phyloP scores from a whole-genome alignment of 208 protist genomes.

The Trypanosoma rangeli region DNA sequence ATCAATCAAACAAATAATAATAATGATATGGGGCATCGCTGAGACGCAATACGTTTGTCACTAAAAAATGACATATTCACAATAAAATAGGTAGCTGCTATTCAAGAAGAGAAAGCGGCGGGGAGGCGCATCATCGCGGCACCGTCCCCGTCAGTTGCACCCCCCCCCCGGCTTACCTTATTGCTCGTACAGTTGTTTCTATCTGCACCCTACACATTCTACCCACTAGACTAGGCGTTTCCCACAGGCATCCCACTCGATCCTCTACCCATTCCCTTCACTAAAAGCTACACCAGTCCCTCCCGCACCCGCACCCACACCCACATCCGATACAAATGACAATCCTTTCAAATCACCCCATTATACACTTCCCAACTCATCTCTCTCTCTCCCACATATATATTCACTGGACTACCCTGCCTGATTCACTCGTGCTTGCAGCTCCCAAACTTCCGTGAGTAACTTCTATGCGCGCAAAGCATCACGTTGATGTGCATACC shows the following conservation, averaged over 20 bases:
- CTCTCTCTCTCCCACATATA: too few relatives aligned
- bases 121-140: too few relatives aligned
- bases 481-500: constrained; percentile 83
- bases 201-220: neutral
- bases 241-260: neutral
- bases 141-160: too few relatives aligned
- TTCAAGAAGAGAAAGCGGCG: too few relatives aligned
- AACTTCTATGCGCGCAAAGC: constrained; percentile 84
- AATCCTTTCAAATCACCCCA: too few relatives aligned
- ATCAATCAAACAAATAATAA: neutral
- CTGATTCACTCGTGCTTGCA: constrained; percentile 41
- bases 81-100: neutral
- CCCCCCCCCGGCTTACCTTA: neutral
- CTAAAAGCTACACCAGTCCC: neutral
- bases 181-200: neutral
- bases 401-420: neutral
- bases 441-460: constrained; percentile 74
- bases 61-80: neutral
- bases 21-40: neutral
- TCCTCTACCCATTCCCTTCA: neutral
- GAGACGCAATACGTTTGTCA: neutral
- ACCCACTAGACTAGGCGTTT: neutral
- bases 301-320: too few relatives aligned
- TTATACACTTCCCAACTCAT: too few relatives aligned
- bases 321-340: too few relatives aligned